phyloP scores from a whole-genome alignment of 1,284 basidiomycete species.

The Cutaneotrichosporon sp. region DNA sequence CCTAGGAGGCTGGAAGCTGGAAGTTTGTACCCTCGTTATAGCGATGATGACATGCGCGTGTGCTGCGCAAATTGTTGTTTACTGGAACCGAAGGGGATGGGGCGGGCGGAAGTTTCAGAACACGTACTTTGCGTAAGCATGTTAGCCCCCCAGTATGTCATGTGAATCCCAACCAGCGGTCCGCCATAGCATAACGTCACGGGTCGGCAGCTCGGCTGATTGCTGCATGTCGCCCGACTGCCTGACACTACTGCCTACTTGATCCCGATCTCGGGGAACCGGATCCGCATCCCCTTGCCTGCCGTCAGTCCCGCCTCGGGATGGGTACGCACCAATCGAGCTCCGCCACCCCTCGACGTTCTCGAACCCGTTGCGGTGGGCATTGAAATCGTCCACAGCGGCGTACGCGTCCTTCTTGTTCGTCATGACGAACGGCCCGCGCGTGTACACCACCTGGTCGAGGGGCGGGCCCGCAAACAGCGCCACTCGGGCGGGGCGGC shows the following conservation, averaged over 20 bases:
- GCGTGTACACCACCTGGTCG: constrained; percentile 76
- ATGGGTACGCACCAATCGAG: constrained; percentile 62
- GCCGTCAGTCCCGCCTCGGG: not conserved
- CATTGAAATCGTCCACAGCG: constrained; percentile 79
- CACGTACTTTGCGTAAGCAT: not conserved
- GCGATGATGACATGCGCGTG: no score
- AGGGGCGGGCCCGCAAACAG: constrained; percentile 86
- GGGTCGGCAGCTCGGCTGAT: no score
- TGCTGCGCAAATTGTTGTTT: no score
- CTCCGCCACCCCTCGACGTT: constrained; percentile 84
- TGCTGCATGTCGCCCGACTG: no score
- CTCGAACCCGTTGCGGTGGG: constrained; percentile 84
- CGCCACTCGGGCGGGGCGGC: constrained; percentile 59
- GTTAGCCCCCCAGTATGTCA: not conserved
- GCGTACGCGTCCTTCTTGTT: constrained; percentile 75
- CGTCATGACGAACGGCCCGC: constrained; percentile 69
- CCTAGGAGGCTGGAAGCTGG: not conserved
- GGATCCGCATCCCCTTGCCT: not conserved
- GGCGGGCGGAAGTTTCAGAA: not conserved
- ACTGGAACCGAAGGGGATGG: no score
- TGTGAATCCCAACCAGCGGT: not conserved
- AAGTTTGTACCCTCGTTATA: not conserved
- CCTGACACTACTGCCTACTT: no score
- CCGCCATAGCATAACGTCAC: not conserved
- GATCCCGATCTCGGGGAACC: constrained; percentile 3